Evolutionary conservation across 2,329 filamentous ascomycete species (phyloP), one percentile per base, ranked within the genome.

Genomic region (Colletotrichum cordylinicola): DNA sequence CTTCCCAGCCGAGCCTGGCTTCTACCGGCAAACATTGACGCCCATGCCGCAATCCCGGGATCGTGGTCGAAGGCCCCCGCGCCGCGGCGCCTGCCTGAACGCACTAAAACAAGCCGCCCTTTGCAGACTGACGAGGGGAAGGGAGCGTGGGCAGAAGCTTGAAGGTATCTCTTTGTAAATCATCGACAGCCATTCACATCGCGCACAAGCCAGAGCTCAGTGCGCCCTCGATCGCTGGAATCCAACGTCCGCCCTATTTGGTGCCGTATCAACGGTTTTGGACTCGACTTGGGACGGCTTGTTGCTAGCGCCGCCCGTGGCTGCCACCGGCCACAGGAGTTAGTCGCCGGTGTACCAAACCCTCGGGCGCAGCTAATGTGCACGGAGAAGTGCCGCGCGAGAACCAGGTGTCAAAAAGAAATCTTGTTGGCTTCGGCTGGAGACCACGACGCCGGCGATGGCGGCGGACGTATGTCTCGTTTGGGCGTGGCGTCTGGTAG

Each of bases 301-400:
- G 39, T 9, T 35, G 31, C 52, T 70, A 69, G 65, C 43, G 37
- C 16, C 37, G 15, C 39, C 35, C 10, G 39, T 56, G 70, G 55
- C 70, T 69, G 56, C 66, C 70, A 31, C 64, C 37, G 21, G 60
- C 56, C 35, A 18, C 39, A 70, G 33, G 8, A 74, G 27, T 39
- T 70, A 70, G 43, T 70, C 66, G 56, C 71, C 66, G 66, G 56
- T 70, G 66, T 73, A 64, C 71, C 71, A 70, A 64, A 56, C 66
- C 58, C 33, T 74, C 58, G 66, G 71, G 71, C 58, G 58, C 66
- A 74, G 66, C 71, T 64, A 70, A 43, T 35, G 18, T 31, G 15
- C 13, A 70, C 67, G 29, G 35, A 48, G 71, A 24, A 48, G 24
- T 65, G 15, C 33, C 29, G 68, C 37, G 58, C 67, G 52, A 56